Evolutionary conservation across 164 flowering plant genomes (phyloP), one percentile per base, ranked within the genome.

Genomic region (Dillenia suffruticosa): DNA sequence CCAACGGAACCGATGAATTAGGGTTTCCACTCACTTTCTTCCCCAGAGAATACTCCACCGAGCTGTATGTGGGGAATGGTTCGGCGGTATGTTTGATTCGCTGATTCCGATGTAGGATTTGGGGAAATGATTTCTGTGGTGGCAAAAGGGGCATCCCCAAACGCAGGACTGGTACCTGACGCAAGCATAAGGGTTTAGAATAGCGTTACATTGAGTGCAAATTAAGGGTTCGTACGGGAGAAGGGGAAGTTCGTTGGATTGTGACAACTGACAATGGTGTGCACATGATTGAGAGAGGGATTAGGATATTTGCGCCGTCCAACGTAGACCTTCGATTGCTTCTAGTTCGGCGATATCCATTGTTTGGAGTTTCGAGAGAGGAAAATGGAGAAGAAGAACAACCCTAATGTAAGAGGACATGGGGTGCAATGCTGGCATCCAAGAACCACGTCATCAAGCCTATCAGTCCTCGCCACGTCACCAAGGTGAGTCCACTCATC

Each of bases 341-440:
- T 94, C 98, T 51, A 94, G 59, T 57, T 91, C 96, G 11, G 72
- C 53, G 75, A 94, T 89, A 79, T 94, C 97, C 98, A 94, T 94
- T 24, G 15, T 9, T 19, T 1, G 40, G 40, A 4, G 40, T 32
- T 32, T 32, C 7, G 40, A 5, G 32, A 32, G 40, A 32, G 40
- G 40, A 5, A 4, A 32, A 32, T 5, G 40, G 40, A 32, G 40
- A 32, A 32, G 40, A 32, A 32, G 40, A 32, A 32, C 40, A 32
- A 2, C 40, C 22, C 22, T 19, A 1, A 19, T 19, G 22, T n/a
- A n/a, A n/a, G n/a, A n/a, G n/a, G n/a, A 32, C 40, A 4, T 32
- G 40, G 40, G 6, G 40, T 32, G 40, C 40, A 32, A 6, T 32
- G 40, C 40, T 19, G 22, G 22, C 22, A 19, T 1, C 22, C 22